phyloP scores from a whole-genome alignment of 2,329 filamentous ascomycete species.

The Scopulariopsis brevicaulis region DNA sequence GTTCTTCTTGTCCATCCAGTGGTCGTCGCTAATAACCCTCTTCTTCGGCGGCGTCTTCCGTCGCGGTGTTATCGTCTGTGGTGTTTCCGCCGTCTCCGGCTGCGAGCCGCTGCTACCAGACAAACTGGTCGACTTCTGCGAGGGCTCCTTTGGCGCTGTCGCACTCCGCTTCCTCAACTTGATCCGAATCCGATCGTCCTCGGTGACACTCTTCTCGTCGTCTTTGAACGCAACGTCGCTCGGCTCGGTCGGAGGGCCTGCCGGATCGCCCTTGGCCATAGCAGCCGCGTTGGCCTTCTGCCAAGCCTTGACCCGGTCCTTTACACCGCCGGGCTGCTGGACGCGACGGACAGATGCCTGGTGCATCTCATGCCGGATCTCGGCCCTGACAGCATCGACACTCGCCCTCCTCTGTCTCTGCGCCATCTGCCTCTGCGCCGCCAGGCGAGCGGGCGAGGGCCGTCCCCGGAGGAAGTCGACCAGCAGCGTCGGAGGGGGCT shows the following conservation, averaged over 20 bases:
- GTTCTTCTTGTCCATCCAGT: slow-evolving; percentile 56
- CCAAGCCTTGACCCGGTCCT: slow-evolving; percentile 74
- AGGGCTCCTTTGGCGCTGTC: slow-evolving; percentile 10
- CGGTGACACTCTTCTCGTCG: slow-evolving; percentile 49
- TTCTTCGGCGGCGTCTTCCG: slow-evolving; percentile 63
- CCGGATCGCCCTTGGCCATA: slow-evolving; percentile 37
- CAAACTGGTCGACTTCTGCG: not conserved
- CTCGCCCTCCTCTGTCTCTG: slow-evolving; percentile 42
- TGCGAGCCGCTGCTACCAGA: slow-evolving; percentile 5
- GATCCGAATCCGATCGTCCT: slow-evolving; percentile 48
- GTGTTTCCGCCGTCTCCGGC: slow-evolving; percentile 7
- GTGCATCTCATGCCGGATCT: slow-evolving; percentile 20
- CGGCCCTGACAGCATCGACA: slow-evolving; percentile 46
- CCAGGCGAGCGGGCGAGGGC: slow-evolving; percentile 41
- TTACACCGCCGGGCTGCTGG: slow-evolving; percentile 56
- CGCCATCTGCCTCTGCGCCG: slow-evolving; percentile 35
- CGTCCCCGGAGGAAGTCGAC: slow-evolving; percentile 46
- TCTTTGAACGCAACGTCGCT: slow-evolving; percentile 49
- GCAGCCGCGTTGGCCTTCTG: slow-evolving; percentile 66
- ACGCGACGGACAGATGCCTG: slow-evolving; percentile 43
- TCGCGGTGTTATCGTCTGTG: slow-evolving; percentile 11
- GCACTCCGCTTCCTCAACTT: slow-evolving; percentile 27
- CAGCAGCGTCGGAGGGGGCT: slow-evolving; percentile 35
- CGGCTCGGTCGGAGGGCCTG: slow-evolving; percentile 43
- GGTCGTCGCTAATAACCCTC: slow-evolving; percentile 83